These are phyloP conservation scores for Eucalyptus pauciflora DNA, from an alignment of 345 rosid genomes.

Conservation along the genomic window DNA sequence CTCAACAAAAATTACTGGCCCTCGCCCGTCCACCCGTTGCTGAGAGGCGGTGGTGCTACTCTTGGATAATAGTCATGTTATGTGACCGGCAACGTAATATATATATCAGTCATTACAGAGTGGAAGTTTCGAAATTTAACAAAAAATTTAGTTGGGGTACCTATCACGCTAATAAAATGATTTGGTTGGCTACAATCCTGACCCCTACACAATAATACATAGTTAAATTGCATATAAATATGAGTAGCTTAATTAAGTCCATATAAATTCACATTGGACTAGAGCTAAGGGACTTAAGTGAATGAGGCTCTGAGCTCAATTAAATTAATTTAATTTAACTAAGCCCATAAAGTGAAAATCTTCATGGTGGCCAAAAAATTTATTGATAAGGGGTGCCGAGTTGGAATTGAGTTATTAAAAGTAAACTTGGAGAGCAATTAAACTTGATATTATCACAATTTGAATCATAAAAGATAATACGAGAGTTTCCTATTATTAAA, in stretches of 20 bases:
- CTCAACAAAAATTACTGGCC: neutral
- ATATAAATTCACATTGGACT: neutral
- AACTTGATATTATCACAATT: neutral
- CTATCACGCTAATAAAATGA: too few species aligned
- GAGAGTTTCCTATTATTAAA: neutral
- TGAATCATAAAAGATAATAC: neutral
- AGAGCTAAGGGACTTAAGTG: neutral
- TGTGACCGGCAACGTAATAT: neutral
- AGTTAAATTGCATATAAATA: neutral
- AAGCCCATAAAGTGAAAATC: neutral
- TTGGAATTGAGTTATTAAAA: neutral
- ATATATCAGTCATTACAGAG: neutral
- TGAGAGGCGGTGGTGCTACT: neutral
- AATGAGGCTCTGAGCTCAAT: neutral
- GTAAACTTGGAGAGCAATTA: neutral
- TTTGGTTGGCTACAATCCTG: neutral
- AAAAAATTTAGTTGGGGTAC: too few species aligned
- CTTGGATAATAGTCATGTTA: neutral
- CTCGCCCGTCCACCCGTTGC: neutral
- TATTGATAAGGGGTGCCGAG: neutral
- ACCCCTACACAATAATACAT: neutral
- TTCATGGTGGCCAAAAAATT: neutral
- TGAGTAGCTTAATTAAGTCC: neutral
- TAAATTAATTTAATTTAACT: too few species aligned
- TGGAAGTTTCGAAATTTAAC: too few species aligned